These are phyloP conservation scores for Fagopyrum homotropicum DNA, from an alignment of 148 eudicot genomes.

Conservation along the genomic window DNA sequence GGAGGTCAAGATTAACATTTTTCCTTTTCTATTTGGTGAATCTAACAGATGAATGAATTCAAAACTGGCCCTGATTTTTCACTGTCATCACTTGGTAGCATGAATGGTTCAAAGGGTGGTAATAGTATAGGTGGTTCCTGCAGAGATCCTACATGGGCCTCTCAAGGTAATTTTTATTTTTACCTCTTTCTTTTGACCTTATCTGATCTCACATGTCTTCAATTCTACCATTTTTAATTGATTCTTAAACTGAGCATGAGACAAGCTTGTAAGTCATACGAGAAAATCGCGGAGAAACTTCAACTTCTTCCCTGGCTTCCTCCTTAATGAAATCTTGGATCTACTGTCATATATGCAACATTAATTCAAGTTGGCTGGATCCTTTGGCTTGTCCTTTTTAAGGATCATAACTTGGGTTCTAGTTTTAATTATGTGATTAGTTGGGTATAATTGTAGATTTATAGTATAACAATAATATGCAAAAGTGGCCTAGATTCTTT, in stretches of 20 bases:
- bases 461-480: constrained; percentile 3
- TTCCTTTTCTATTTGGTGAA: background rate
- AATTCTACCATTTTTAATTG: background rate
- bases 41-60: constrained; percentile 43
- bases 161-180: constrained; percentile 37
- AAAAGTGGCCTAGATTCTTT: constrained; percentile 1
- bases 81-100: constrained; percentile 25
- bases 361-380: constrained; percentile 2
- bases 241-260: constrained; percentile 1
- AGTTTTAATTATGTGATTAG: background rate
- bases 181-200: background rate
- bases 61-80: constrained; percentile 35
- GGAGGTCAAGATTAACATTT: constrained; percentile 1
- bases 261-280: background rate
- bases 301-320: background rate
- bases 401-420: background rate
- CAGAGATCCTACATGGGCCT: constrained; percentile 44
- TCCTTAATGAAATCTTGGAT: background rate
- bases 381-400: background rate
- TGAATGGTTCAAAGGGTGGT: constrained; percentile 15
- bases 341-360: background rate
- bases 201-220: constrained; percentile 3
- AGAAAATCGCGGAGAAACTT: background rate
- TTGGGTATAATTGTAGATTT: background rate
- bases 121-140: constrained; percentile 26